Conservation (phyloP, 2,329 filamentous ascomycete species). For the Alternaria gansuensis region DNA sequence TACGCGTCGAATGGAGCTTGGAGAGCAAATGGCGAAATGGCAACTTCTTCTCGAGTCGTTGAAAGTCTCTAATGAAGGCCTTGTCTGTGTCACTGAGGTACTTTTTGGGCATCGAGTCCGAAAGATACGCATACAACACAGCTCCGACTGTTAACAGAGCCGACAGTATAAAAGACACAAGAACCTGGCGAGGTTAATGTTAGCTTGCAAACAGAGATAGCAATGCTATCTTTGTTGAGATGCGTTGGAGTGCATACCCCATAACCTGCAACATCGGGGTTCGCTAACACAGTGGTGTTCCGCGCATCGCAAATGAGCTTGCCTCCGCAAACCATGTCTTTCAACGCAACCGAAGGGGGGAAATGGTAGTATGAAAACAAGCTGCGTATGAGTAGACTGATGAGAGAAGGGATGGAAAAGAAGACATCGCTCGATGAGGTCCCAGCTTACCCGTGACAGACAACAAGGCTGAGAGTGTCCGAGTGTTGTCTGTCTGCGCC, state of each 20-base stretch:
- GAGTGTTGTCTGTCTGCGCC: not conserved
- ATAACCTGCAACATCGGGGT: constrained; percentile 26
- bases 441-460: not conserved
- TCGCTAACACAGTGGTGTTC: constrained; percentile 15
- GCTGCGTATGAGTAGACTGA: not conserved
- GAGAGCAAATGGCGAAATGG: not conserved
- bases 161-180: constrained; percentile 25
- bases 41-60: not conserved
- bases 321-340: constrained; percentile 8
- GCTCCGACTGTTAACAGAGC: constrained; percentile 26
- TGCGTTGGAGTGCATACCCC: constrained; percentile 18
- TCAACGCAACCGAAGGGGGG: not conserved
- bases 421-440: not conserved
- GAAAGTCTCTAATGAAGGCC: constrained; percentile 19
- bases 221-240: not conserved
- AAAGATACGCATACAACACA: constrained; percentile 27
- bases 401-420: not conserved
- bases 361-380: not conserved
- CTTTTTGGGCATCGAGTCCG: constrained; percentile 26
- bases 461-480: not conserved
- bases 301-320: constrained; percentile 17
- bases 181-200: constrained; percentile 12
- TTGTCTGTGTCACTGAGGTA: constrained; percentile 25
- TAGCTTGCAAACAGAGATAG: not conserved
- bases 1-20: not conserved